Conservation (phyloP, 345 rosid genomes). For the Geranium rotundifolium region DNA sequence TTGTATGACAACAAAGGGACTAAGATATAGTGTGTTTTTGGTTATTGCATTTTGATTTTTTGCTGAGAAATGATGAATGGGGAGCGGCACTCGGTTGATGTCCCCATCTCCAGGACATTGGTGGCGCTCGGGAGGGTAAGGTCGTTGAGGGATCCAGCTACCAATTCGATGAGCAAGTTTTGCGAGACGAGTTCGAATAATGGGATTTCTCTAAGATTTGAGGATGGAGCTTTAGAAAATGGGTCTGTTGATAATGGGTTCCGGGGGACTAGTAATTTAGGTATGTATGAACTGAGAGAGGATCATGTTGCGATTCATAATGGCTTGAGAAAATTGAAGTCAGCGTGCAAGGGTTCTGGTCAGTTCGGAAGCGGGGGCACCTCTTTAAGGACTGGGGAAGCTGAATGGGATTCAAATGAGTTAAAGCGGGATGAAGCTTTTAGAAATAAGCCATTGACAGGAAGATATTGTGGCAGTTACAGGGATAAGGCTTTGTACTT, state of each 20-base stretch:
- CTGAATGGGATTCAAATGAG: constrained; percentile 21
- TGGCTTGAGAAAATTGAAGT: constrained; percentile 16
- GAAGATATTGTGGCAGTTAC: constrained; percentile 18
- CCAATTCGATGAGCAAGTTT: constrained; percentile 89
- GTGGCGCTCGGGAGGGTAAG: constrained; percentile 79
- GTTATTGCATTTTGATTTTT: not conserved
- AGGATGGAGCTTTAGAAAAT: constrained; percentile 16
- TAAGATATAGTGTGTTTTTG: not conserved
- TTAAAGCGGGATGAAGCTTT: constrained; percentile 16
- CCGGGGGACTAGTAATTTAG: constrained; percentile 19
- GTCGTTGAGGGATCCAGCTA: constrained; percentile 90
- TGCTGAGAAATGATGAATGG: constrained; percentile 40
- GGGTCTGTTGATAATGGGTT: constrained; percentile 19
- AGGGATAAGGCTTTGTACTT: constrained; percentile 25
- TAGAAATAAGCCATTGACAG: constrained; percentile 15
- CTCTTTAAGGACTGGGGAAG: constrained; percentile 5
- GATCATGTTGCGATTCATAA: constrained; percentile 18
- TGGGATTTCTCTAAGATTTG: constrained; percentile 55
- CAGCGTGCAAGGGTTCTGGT: constrained; percentile 14
- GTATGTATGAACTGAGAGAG: constrained; percentile 18
- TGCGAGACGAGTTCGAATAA: constrained; percentile 73
- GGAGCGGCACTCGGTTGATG: constrained; percentile 78
- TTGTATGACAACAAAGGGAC: not conserved
- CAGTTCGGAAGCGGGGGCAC: constrained; percentile 10
- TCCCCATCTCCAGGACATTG: constrained; percentile 87